These are phyloP conservation scores for Eleusine coracana DNA, from an alignment of 176 grass and related monocot species.

Conservation along the genomic window DNA sequence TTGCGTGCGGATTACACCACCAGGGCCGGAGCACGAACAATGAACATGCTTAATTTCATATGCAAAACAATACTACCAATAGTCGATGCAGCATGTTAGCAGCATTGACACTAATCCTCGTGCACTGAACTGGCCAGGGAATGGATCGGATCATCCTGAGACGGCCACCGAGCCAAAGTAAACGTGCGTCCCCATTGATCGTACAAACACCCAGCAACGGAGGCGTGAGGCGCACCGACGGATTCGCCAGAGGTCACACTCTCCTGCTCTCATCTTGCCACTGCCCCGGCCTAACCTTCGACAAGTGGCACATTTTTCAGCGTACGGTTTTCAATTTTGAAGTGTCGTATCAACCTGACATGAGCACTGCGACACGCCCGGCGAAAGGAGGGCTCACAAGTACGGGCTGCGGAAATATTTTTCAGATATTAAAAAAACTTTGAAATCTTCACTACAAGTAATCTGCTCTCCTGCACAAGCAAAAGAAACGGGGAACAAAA, in stretches of 20 bases:
- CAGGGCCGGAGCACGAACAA: neutral
- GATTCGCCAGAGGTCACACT: neutral
- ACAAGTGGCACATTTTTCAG: neutral
- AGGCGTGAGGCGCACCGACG: neutral
- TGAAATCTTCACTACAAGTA: no score
- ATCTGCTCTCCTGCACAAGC: no score
- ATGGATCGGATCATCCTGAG: neutral
- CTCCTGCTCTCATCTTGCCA: no score
- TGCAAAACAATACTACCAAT: neutral
- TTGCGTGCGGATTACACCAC: neutral
- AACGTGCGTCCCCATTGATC: neutral
- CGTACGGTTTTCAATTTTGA: neutral
- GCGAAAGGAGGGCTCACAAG: no score
- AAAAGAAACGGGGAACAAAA: no score
- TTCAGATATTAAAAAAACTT: no score
- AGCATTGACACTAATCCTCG: neutral
- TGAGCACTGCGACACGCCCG: neutral
- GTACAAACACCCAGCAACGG: no score
- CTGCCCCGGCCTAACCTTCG: neutral
- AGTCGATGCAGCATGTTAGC: neutral
- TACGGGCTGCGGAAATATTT: no score
- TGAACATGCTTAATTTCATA: neutral
- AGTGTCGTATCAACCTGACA: neutral
- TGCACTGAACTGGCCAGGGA: neutral
- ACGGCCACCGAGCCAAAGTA: neutral